These are phyloP conservation scores for Metarhizium guizhouense DNA, from an alignment of 2,329 filamentous ascomycete species.

Conservation along the genomic window DNA sequence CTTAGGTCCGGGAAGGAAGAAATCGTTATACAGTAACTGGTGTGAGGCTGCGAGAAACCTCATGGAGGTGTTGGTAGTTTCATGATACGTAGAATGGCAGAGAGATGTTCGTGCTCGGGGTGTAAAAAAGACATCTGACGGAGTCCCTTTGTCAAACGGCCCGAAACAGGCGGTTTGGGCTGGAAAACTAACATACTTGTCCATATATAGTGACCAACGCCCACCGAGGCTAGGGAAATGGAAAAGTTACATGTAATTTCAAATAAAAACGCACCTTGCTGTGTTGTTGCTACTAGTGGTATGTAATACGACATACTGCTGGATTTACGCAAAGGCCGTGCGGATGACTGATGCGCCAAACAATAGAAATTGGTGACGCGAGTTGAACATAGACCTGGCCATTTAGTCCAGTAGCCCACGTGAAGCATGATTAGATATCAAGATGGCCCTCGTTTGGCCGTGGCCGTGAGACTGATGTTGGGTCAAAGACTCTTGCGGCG, in stretches of 20 bases:
- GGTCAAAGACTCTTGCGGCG: no score
- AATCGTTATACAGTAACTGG: not conserved
- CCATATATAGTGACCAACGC: not conserved
- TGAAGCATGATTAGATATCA: no score
- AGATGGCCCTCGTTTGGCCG: no score
- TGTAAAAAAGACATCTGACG: not conserved
- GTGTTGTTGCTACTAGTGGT: not conserved
- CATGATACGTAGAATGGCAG: not conserved
- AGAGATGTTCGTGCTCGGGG: not conserved
- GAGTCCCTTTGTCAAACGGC: not conserved
- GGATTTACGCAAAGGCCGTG: not conserved
- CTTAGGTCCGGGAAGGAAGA: slow-evolving; percentile 13
- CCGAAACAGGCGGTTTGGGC: not conserved
- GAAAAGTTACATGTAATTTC: not conserved
- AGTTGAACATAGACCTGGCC: not conserved
- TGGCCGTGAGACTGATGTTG: no score
- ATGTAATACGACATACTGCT: not conserved
- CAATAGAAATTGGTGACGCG: not conserved
- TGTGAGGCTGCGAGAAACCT: not conserved
- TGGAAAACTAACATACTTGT: not conserved
- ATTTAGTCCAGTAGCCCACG: no score
- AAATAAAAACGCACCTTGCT: not conserved
- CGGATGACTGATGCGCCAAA: not conserved
- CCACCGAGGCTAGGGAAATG: not conserved
- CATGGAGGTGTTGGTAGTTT: not conserved